Evolutionary conservation across 2,329 filamentous ascomycete genomes (phyloP), one percentile per base, ranked within the genome.

Genomic region (Grosmannia clavigera): DNA sequence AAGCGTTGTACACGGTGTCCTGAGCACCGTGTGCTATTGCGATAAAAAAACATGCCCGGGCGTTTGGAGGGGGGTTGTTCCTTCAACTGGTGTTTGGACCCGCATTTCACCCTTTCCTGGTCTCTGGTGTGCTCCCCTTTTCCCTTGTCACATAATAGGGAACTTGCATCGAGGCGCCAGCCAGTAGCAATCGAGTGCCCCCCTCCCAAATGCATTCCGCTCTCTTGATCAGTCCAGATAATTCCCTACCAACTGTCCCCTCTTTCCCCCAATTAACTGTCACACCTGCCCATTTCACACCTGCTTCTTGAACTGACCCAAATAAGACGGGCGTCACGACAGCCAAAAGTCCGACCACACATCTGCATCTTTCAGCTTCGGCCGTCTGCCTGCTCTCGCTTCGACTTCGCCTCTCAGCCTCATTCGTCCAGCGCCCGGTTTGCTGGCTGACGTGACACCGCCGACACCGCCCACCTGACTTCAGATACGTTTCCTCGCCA

Each of bases 161-260:
- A 38, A 33, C 40, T 50, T 58, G 58, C 51, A 58, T 57, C 59
- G 56, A 58, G 31, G 51, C 46, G 55, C 46, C 58, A n/a, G 46
- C 53, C 61, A 50, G 58, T 55, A 57, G 55, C 55, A 62, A 25
- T 22, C 51, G 33, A 38, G 3, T 40, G 25, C 50, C 38, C 57
- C 57, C 57, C 48, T 52, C 57, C 48, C 11, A 52, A 7, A 25
- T 40, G 31, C 19, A 40, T 40, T 51, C 56, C 29, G 25, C 31
- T 38, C 55, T 56, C 55, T 57, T 29, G 54, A 56, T 46, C 54
- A n/a, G 46, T 58, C 55, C 55, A 57, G 57, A 60, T 57, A 27
- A 54, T 58, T 60, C 54, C 54, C 61, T 43, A 58, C 60, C 57
- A 60, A 59, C 59, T 55, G 48, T 54, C 60, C 57, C 58, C 59